Percentiles rank a stretch among this genome's conserved stretches.
Evolutionary conservation across 1,284 basidiomycete genomes (phyloP).

Genomic region (Melanopsichium pennsylvanicum): DNA sequence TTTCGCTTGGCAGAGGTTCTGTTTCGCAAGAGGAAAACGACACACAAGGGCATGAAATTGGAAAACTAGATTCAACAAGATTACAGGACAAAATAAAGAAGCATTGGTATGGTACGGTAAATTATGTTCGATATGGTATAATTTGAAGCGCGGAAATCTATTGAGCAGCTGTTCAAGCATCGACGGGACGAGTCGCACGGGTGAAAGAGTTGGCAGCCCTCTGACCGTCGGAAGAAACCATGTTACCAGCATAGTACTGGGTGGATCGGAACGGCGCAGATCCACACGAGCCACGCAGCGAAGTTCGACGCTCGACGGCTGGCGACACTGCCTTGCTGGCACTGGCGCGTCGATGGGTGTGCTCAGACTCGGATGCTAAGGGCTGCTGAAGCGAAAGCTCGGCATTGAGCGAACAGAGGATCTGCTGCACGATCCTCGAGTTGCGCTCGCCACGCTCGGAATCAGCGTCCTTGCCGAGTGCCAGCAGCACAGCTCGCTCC

Average conservation of each 20-base stretch:
- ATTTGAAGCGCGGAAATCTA: too few relatives aligned
- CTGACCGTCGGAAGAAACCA: background rate
- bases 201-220: constrained; percentile 10
- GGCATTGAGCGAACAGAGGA: constrained; percentile 17
- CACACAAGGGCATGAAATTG: too few relatives aligned
- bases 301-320: background rate
- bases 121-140: too few relatives aligned
- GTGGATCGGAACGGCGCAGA: too few relatives aligned
- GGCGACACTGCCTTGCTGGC: constrained; percentile 1
- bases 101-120: too few relatives aligned
- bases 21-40: too few relatives aligned
- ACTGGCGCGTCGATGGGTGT: background rate
- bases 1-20: too few relatives aligned
- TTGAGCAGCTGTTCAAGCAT: too few relatives aligned
- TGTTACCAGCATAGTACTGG: too few relatives aligned
- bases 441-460: constrained; percentile 12
- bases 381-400: constrained; percentile 12
- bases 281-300: background rate
- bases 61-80: too few relatives aligned
- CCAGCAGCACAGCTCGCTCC: constrained; percentile 28
- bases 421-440: constrained; percentile 28
- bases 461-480: constrained; percentile 17
- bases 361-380: background rate
- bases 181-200: constrained; percentile 20
- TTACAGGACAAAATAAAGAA: too few relatives aligned